Base-by-base conservation (phyloP, 306 rosid species). In the Spatholobus suberectus region DNA sequence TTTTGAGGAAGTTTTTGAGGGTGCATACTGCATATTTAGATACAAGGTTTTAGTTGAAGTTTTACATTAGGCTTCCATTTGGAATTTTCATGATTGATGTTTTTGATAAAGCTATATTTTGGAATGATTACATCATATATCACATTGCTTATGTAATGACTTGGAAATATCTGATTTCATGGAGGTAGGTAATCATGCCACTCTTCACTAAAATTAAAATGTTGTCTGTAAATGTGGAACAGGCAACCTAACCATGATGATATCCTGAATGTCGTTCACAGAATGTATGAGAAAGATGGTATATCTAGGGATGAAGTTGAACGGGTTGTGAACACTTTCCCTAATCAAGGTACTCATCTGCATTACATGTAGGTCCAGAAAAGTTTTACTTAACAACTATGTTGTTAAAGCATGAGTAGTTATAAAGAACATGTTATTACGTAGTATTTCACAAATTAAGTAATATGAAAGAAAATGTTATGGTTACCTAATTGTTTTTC, bases 231-330 rank as follows among this genome's bases (percentile, higher is more conserved):
- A 83, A 85, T 87, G 83, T 89, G 82, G 68, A 86, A 82, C 94
- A 95, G 98, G 98, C 99, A 95, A 84, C 99, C 98, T 68, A 90
- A 89, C 70, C 90, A 17, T 2, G 98, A 93, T 81, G 99, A 95
- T 84, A 95, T 93, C 68, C 89, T 93, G 90, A 95, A 92, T 83
- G 92, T 95, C 68, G 94, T 95, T 73, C 87, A 86, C 72, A 83
- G 90, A 90, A 93, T 95, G 94, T 93, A 95, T 62, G 93, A 89
- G 87, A 93, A 89, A 87, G 99, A 95, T 87, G 98, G 91, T 76
- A 90, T 95, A 77, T 90, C 97, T 49, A 92, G 76, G 84, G 91
- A 87, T 77, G 96, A 93, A 73, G 97, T 96, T 34, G 23, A 72
- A 63, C 77, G 51, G 75, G 82, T 96, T 67, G 99, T 93, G 86